These are phyloP conservation scores for Trichoderma gracile DNA, from an alignment of 2,329 filamentous ascomycete genomes.

Conservation along the genomic window DNA sequence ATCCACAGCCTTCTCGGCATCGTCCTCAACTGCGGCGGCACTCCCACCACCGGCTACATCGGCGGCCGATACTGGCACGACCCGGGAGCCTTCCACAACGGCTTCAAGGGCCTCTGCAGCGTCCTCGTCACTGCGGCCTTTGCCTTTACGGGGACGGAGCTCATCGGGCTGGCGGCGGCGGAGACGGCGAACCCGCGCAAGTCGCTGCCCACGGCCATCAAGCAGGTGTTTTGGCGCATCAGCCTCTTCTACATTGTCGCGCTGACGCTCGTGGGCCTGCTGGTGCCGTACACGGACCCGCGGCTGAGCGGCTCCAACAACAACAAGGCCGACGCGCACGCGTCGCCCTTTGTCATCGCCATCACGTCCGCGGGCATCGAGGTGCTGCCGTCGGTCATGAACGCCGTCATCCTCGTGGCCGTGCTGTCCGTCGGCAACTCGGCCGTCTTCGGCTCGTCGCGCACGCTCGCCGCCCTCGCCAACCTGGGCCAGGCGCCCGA, in stretches of 20 bases:
- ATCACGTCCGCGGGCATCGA: slow-evolving; percentile 81
- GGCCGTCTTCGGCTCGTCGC: slow-evolving; percentile 84
- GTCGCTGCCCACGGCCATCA: slow-evolving; percentile 80
- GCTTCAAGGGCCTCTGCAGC: slow-evolving; percentile 78
- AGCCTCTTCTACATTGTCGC: slow-evolving; percentile 86
- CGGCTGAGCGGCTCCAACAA: slow-evolving; percentile 60
- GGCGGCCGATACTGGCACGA: slow-evolving; percentile 74
- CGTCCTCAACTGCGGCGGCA: slow-evolving; percentile 80
- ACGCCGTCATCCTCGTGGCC: slow-evolving; percentile 85
- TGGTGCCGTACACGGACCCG: slow-evolving; percentile 71
- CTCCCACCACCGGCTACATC: slow-evolving; percentile 71
- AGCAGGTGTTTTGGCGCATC: slow-evolving; percentile 95
- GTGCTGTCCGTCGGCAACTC: slow-evolving; percentile 91
- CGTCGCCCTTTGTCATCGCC: slow-evolving; percentile 91
- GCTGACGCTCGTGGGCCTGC: slow-evolving; percentile 74
- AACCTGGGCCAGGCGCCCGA: slow-evolving; percentile 82
- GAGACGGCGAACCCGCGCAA: slow-evolving; percentile 77
- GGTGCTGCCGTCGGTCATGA: slow-evolving; percentile 84
- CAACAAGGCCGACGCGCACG: slow-evolving; percentile 62
- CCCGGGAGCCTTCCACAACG: slow-evolving; percentile 79
- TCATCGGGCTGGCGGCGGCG: slow-evolving; percentile 73
- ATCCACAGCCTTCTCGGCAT: slow-evolving; percentile 71
- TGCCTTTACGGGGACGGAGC: slow-evolving; percentile 72
- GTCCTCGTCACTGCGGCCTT: slow-evolving; percentile 77
- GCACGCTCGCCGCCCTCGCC: slow-evolving; percentile 84